These are phyloP conservation scores for Fraxinus floribunda DNA, from an alignment of 305 asterid species.

Conservation along the genomic window DNA sequence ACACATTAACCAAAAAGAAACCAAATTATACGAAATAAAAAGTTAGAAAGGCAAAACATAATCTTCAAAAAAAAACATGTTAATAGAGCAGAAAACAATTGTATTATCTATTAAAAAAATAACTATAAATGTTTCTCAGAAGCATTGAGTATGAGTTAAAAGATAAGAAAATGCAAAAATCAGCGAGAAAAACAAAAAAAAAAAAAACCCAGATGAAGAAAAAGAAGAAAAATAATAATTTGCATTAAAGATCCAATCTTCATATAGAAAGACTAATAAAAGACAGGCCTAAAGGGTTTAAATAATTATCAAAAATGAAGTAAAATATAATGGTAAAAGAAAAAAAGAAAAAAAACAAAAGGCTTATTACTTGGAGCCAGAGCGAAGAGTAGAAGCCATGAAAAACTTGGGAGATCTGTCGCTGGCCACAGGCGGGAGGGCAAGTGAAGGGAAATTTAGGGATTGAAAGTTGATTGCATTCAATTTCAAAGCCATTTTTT, in stretches of 20 bases:
- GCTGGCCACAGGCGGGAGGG: constrained; percentile 43
- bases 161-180: not conserved
- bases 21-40: not conserved
- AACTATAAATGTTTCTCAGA: too few relatives aligned
- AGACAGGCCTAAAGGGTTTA: not conserved
- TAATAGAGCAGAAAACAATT: not conserved
- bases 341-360: not conserved
- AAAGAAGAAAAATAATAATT: not conserved
- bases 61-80: not conserved
- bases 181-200: not conserved
- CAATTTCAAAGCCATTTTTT: constrained; percentile 52
- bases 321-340: too few relatives aligned
- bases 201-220: not conserved
- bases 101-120: not conserved
- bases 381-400: constrained; percentile 57
- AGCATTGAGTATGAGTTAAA: not conserved
- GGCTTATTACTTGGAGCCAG: constrained; percentile 44
- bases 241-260: not conserved
- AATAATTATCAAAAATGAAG: not conserved
- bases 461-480: constrained; percentile 44
- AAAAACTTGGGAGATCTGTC: constrained; percentile 52
- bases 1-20: not conserved
- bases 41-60: not conserved
- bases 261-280: not conserved
- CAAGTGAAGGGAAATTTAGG: constrained; percentile 43